A percentile compares a stretch with the other conserved stretches of the same genome.
phyloP scores from a whole-genome alignment of 2,329 filamentous ascomycete genomes.

The Verticillium zaregamsianum region DNA sequence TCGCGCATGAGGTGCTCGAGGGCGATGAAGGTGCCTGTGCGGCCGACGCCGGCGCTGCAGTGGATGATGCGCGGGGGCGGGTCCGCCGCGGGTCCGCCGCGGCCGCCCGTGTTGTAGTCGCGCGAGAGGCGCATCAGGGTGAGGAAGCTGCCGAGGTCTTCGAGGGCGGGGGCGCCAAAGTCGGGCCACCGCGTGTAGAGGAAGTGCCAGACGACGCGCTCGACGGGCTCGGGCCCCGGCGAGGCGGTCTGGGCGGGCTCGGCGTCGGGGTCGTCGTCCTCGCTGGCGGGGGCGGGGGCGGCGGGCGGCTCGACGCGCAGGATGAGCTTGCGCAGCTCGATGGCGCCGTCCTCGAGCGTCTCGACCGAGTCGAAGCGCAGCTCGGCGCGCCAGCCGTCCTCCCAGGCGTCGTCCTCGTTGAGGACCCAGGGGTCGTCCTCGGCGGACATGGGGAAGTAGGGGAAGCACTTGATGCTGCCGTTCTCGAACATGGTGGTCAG shows the following conservation, averaged over 20 bases:
- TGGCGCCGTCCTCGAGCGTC: conserved; percentile 49
- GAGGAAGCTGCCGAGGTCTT: conserved; percentile 64
- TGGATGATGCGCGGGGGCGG: conserved; percentile 71
- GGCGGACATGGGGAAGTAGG: conserved; percentile 70
- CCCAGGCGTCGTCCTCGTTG: conserved; percentile 61
- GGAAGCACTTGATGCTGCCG: conserved; percentile 76
- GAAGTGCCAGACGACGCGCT: conserved; percentile 67
- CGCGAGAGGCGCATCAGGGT: conserved; percentile 65
- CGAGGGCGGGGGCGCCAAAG: conserved; percentile 72
- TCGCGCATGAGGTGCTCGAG: conserved; percentile 88
- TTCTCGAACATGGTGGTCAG: conserved; percentile 84
- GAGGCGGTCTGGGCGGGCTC: conserved; percentile 24
- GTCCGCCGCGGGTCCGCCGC: neutral
- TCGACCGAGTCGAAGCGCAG: conserved; percentile 64
- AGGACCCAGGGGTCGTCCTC: conserved; percentile 50
- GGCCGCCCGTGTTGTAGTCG: conserved; percentile 42
- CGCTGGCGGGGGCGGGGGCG: neutral
- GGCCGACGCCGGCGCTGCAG: conserved; percentile 88
- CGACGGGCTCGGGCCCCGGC: conserved; percentile 30
- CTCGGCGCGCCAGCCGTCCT: conserved; percentile 62
- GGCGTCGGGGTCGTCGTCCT: conserved; percentile 17
- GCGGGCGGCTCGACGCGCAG: conserved; percentile 39
- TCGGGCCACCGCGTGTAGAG: conserved; percentile 88
- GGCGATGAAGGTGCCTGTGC: conserved; percentile 92
- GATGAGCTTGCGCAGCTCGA: conserved; percentile 71